phyloP scores from a whole-genome alignment of 768 basidiomycete genomes.

The Collybiopsis confluens region DNA sequence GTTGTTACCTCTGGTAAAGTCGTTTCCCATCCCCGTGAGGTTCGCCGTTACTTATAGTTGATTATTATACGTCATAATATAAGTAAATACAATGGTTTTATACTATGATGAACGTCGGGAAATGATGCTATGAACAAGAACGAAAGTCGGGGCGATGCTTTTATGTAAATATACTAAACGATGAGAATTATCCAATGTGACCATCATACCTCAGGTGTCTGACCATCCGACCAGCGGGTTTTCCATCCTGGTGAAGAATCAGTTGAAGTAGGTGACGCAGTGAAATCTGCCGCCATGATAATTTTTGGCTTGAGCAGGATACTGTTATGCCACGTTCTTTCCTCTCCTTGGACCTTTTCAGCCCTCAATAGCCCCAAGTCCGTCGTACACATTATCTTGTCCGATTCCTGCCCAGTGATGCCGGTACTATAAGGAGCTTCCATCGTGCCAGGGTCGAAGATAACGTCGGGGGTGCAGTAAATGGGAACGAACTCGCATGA shows the following conservation, averaged over 20 bases:
- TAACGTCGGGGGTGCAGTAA: conserved; percentile 37
- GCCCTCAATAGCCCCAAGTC: conserved; percentile 46
- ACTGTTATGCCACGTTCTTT: conserved; percentile 43
- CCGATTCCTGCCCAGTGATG: not conserved
- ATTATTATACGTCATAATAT: too few species aligned
- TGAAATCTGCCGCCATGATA: conserved; percentile 39
- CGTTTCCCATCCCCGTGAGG: too few species aligned
- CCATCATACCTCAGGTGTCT: not conserved
- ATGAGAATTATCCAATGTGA: not conserved
- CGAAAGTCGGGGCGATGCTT: not conserved
- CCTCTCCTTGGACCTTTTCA: conserved; percentile 32
- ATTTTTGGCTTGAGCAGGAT: conserved; percentile 53
- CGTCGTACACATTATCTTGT: conserved; percentile 48
- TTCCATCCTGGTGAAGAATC: not conserved
- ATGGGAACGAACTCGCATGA: conserved; percentile 53
- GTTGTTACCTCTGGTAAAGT: not conserved
- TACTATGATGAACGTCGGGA: not conserved
- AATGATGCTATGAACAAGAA: conserved; percentile 2
- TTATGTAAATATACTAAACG: too few species aligned
- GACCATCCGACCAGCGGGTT: not conserved
- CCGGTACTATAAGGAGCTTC: conserved; percentile 31
- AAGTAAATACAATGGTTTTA: too few species aligned
- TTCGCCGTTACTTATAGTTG: too few species aligned
- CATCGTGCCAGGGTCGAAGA: conserved; percentile 40
- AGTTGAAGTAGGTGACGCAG: not conserved